Evolutionary conservation across 1,284 basidiomycete species (phyloP), one percentile per base, ranked within the genome.

Genomic region (Tilletiopsis washingtonensis): DNA sequence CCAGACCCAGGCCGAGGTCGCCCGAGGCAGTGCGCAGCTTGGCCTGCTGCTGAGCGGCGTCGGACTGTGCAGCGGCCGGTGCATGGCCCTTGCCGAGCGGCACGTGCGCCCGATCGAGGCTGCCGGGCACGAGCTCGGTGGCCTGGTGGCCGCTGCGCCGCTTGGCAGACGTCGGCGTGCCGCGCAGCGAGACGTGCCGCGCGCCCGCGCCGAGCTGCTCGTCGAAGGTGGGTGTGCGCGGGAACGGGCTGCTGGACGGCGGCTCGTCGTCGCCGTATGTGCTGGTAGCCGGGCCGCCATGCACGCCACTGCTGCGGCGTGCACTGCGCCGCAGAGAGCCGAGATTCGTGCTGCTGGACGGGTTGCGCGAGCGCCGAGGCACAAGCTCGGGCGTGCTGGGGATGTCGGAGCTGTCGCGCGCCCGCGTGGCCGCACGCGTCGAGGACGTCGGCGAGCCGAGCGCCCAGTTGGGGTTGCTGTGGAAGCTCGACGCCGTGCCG

Each of bases 191-290:
- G 34, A 1, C 40, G n/a, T 20, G 7, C 15, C 20, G n/a, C 20
- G 40, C 20, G 29, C 29, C 9, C 7, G 29, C 29, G 7, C 9
- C 9, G n/a, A n/a, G n/a, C 37, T 42, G 25, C 5, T 42, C 40
- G 45, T 61, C 58, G 25, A 61, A 58, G 14, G 61, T 63, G 25
- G 61, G 61, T 12, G 61, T 63, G 17, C 56, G 43, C 21, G 61
- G 61, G 53, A 63, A 63, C 1, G 61, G 61, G 27, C 59, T 39
- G 37, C 37, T 39, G 37, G 37, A 39, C n/a, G 37, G 37, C 7
- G 20, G 37, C 37, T 39, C 37, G 19, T 39, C 37, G 5, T 61
- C 1, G 61, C 57, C 36, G 58, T 57, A 14, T n/a, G n/a, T n/a
- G n/a, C n/a, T n/a, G n/a, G 54, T 58, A 21, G 54, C 56, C 32